Conservation (phyloP, 108 stramenopile genomes). For the Ochromonas danica region DNA sequence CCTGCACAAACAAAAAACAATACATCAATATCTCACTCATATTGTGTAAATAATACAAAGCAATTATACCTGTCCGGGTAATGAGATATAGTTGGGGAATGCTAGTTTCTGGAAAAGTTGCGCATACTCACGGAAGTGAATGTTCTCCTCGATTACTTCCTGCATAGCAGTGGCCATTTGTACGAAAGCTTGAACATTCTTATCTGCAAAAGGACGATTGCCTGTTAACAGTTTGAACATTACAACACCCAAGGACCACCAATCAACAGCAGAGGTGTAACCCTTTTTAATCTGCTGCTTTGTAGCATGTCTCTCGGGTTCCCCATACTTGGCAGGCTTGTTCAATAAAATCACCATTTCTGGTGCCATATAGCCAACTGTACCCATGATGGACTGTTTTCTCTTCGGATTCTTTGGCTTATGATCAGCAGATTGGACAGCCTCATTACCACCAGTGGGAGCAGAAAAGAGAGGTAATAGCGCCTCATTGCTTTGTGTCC, state of each 20-base stretch:
- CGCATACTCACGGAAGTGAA: constrained; percentile 37
- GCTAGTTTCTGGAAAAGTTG: constrained; percentile 42
- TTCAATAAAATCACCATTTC: constrained; percentile 40
- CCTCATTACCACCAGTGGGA: constrained; percentile 31
- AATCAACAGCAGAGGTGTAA: constrained; percentile 55
- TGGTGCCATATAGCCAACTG: constrained; percentile 54
- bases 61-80: neutral
- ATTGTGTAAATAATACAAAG: too few species aligned
- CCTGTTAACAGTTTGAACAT: constrained; percentile 52
- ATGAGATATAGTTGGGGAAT: constrained; percentile 43
- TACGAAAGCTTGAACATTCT: constrained; percentile 39
- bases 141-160: constrained; percentile 5
- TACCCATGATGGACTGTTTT: neutral
- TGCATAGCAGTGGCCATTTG: constrained; percentile 34
- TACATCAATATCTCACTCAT: too few species aligned
- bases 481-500: neutral
- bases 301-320: constrained; percentile 12
- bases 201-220: constrained; percentile 46
- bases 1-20: too few species aligned
- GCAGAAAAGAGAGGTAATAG: neutral
- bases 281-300: neutral
- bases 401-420: neutral
- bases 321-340: constrained; percentile 23
- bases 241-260: constrained; percentile 54
- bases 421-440: neutral